Evolutionary conservation across 768 basidiomycete species (phyloP), one percentile per base, ranked within the genome.

Genomic region (Glaciozyma antarctica): DNA sequence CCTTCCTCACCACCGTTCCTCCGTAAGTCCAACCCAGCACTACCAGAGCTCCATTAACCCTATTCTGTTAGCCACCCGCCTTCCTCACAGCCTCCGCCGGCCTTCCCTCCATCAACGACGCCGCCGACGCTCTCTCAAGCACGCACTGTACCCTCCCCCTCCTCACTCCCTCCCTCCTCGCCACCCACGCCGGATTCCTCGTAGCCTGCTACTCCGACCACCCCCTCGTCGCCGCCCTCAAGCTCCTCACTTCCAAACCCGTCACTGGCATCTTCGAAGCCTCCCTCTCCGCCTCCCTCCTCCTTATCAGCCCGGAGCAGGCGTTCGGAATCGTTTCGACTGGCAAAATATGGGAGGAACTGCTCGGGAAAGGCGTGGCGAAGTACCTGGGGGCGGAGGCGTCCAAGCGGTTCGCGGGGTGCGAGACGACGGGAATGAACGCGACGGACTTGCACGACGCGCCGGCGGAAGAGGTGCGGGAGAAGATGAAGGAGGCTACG

Each of bases 201-300:
- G 64, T 76, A 47, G 77, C 75, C 44, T 78, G 77, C 66, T 78
- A 75, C 71, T 76, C 75, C 8, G 75, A 73, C 41, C 77, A 78
- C 65, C 75, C 76, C 13, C 70, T 78, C 49, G 75, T 76, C n/a
- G 51, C 73, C 38, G 67, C 74, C 24, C 68, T 72, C 26, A 54
- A 67, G 30, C 48, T 64, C 9, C 28, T 21, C 43, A 47, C 44
- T 17, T 4, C 51, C 32, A 60, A 43, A 5, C 65, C 65, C 24
- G 76, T 76, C 12, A 65, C 78, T 19, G 76, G 75, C 48, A 78
- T 79, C 59, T 76, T 79, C 69, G 76, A 79, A 62, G 76, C 77
- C 15, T 74, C 74, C 55, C 49, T 78, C 55, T 30, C 64, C 15
- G 34, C 56, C n/a, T 62, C 70, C 12, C 72, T 76, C 38, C 73